Conservation (phyloP, 257 asterid species). For the Plantago major region DNA sequence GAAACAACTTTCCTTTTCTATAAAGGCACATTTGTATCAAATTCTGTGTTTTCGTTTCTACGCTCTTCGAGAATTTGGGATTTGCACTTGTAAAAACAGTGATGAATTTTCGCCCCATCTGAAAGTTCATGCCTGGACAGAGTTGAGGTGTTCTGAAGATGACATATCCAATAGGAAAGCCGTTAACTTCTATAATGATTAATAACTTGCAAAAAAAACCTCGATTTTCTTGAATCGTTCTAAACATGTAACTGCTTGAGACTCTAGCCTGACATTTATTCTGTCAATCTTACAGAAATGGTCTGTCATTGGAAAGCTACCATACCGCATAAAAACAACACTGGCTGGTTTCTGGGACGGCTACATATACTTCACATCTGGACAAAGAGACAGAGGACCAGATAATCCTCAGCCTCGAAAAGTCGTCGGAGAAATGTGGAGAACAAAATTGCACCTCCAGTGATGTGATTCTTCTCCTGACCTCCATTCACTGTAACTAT, state of each 20-base stretch:
- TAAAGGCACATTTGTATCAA: neutral
- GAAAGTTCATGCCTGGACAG: no score
- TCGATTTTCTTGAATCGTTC: no score
- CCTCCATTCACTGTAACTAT: neutral
- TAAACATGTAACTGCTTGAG: no score
- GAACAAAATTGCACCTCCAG: slow-evolving; percentile 41
- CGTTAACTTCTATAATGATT: no score
- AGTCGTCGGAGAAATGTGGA: slow-evolving; percentile 71
- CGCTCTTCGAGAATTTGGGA: no score
- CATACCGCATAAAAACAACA: slow-evolving; percentile 59
- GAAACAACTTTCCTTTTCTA: neutral
- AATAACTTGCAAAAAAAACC: no score
- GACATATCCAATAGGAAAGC: no score
- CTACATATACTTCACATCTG: slow-evolving; percentile 70
- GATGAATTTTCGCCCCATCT: no score
- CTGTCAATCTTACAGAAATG: slow-evolving; percentile 40
- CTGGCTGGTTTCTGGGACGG: slow-evolving; percentile 62
- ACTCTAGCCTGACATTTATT: neutral
- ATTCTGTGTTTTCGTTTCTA: neutral
- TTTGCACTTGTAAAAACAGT: no score
- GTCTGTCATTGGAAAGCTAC: slow-evolving; percentile 67
- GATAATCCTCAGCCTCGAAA: slow-evolving; percentile 70
- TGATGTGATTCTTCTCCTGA: no score
- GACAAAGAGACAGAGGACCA: slow-evolving; percentile 76
- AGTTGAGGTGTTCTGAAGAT: no score